Evolutionary conservation across 805 yeast genomes (phyloP), one percentile per base, ranked within the genome.

Genomic region (Suhomyces xylopsoci): DNA sequence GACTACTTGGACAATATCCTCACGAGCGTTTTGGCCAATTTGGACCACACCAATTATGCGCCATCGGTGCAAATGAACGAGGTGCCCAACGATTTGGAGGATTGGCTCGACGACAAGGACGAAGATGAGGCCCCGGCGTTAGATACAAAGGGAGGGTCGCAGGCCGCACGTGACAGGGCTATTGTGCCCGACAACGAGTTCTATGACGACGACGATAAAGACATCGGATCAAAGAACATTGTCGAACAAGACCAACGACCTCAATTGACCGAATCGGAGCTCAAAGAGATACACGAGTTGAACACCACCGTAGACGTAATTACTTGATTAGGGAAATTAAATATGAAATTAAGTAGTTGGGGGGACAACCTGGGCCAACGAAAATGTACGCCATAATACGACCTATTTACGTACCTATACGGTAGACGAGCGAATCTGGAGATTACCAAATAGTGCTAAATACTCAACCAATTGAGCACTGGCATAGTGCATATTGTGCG

Each of bases 161-260:
- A 61, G 46, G 63, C 55, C 56, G 63, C 67, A 10, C 54, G 65
- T 7, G 68, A 64, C 51, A 62, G 62, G 56, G 53, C 49, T 28
- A 49, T 64, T 17, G 62, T 57, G 43, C 65, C 62, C 10, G 67
- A 60, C 12, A 60, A 56, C 26, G 68, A 64, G 55, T 64, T 63
- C 32, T 64, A 64, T 54, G 67, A 62, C 44, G 68, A 54, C 40
- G 47, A 45, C 25, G 63, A 64, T 30, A 22, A 36, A 30, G 41
- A 46, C 48, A 20, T 46, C 6, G 77, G 69, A 14, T 76, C 73
- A 41, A 62, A 58, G 46, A 65, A 71, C 55, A 62, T 69, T 26
- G 22, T 38, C 5, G 60, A 20, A 42, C 45, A 42, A 19, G 8
- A 20, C 26, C 12, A 30, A 22, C 20, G 19, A 24, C 15, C 8